Evolutionary conservation across 129 eudicot species (phyloP).

Genomic region (Heracleum sosnowskyi): DNA sequence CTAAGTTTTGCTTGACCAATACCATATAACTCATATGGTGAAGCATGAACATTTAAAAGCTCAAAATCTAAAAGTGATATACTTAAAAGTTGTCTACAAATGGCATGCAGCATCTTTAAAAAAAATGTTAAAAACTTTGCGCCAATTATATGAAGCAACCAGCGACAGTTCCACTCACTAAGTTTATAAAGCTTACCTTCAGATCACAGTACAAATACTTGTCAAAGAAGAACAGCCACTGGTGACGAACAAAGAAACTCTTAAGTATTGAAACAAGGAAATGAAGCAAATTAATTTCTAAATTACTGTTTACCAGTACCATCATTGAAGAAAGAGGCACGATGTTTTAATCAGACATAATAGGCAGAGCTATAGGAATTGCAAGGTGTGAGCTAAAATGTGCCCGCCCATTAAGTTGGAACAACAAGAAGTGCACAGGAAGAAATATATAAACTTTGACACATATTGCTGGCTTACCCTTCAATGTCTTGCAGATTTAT

Average conservation of each 20-base stretch:
- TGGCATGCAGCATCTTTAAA: background rate
- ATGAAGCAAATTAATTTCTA: background rate
- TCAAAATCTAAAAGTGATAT: no score
- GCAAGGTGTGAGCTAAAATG: background rate
- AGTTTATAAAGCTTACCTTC: background rate
- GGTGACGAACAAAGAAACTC: background rate
- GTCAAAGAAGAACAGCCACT: background rate
- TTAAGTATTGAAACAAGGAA: background rate
- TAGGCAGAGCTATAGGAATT: background rate
- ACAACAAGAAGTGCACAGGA: background rate
- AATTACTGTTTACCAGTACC: background rate
- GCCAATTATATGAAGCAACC: background rate
- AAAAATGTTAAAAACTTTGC: background rate
- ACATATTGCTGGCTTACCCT: background rate
- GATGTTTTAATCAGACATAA: background rate
- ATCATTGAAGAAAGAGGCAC: background rate
- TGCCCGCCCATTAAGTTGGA: background rate
- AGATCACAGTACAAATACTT: background rate
- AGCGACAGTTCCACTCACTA: background rate
- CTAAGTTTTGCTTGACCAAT: background rate
- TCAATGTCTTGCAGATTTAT: background rate
- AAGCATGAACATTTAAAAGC: background rate
- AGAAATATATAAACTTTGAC: background rate
- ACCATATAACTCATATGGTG: background rate
- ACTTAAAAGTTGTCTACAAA: background rate